Conservation (phyloP, 805 yeast genomes). For the Ogataea paraovalis region DNA sequence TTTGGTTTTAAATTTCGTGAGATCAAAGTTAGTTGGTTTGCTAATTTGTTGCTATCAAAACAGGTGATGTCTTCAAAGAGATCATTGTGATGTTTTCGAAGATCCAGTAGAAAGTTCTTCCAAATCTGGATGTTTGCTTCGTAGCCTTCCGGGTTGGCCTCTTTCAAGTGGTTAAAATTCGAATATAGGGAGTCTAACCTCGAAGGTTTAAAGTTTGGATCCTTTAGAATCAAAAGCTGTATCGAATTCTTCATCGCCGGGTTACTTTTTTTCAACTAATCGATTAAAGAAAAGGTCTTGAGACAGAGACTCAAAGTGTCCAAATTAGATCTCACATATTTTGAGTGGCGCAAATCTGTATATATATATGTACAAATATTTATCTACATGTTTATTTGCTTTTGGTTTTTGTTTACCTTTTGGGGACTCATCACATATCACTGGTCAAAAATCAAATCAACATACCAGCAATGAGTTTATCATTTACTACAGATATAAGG, state of each 20-base stretch:
- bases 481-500: slow-evolving; percentile 3
- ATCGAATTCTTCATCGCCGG: slow-evolving; percentile 2
- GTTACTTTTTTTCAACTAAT: too few relatives aligned
- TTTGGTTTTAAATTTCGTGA: slow-evolving; percentile 18
- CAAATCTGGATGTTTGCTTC: slow-evolving; percentile 47
- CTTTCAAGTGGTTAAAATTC: slow-evolving; percentile 40
- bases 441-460: neutral
- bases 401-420: neutral
- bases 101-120: slow-evolving; percentile 34
- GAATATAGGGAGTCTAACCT: slow-evolving; percentile 46
- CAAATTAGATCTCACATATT: neutral
- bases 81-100: slow-evolving; percentile 17
- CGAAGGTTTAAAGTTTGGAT: slow-evolving; percentile 34
- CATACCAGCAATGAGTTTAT: slow-evolving; percentile 4
- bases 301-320: too few relatives aligned
- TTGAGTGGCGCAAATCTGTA: neutral
- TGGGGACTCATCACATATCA: too few relatives aligned
- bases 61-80: slow-evolving; percentile 26
- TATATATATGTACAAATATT: neutral
- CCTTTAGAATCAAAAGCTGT: slow-evolving; percentile 13
- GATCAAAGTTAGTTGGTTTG: slow-evolving; percentile 11
- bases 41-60: slow-evolving; percentile 17
- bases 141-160: slow-evolving; percentile 44
- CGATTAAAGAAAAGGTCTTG: too few relatives aligned
- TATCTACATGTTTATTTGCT: neutral